phyloP scores from a whole-genome alignment of 163 green algal species.

The Volvox carteri region DNA sequence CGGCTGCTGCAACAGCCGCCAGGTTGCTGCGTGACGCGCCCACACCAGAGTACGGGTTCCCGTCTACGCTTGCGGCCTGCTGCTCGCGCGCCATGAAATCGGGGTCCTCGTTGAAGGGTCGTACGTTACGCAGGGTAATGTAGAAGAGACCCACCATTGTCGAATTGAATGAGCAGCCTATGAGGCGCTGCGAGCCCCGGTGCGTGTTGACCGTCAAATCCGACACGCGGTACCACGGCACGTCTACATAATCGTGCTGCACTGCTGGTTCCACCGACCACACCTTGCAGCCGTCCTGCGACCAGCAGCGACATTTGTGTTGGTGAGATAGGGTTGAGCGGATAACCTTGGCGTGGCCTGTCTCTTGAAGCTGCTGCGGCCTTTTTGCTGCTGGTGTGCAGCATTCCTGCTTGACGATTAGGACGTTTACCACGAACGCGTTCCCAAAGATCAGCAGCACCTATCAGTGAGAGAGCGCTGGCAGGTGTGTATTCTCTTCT shows the following conservation, averaged over 20 bases:
- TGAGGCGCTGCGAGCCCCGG: constrained; percentile 56
- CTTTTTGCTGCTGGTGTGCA: no score
- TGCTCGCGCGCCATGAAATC: constrained; percentile 24
- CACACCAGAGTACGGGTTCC: constrained; percentile 20
- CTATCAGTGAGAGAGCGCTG: no score
- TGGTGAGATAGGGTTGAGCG: no score
- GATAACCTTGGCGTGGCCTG: no score
- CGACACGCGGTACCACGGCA: constrained; percentile 72
- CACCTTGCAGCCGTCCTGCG: constrained; percentile 73
- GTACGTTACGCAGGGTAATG: constrained; percentile 73
- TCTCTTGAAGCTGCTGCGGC: no score
- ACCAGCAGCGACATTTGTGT: not conserved
- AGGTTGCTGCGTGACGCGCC: constrained; percentile 22
- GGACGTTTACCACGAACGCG: no score
- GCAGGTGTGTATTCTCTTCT: no score
- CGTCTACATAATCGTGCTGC: constrained; percentile 77
- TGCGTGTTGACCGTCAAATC: constrained; percentile 58
- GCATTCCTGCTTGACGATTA: no score
- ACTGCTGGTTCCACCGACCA: constrained; percentile 80
- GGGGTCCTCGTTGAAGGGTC: constrained; percentile 59
- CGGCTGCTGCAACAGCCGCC: not conserved
- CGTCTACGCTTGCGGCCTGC: constrained; percentile 16
- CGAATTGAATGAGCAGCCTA: constrained; percentile 66
- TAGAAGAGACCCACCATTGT: constrained; percentile 80
- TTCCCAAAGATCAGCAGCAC: no score